These are phyloP conservation scores for Vicia faba DNA, from an alignment of 306 rosid species.

Conservation along the genomic window DNA sequence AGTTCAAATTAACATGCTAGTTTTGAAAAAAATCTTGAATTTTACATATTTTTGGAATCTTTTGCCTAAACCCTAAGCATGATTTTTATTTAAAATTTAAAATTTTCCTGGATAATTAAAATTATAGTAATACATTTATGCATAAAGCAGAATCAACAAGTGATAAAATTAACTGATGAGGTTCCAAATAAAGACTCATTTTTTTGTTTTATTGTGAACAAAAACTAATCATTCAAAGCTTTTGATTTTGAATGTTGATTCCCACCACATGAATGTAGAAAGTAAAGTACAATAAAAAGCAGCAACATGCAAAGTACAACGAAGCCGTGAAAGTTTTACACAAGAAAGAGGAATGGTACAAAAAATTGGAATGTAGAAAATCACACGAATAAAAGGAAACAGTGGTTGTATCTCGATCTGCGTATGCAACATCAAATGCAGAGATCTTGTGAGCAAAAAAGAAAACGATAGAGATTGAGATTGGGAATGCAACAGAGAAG, in stretches of 20 bases:
- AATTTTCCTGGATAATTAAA: background rate
- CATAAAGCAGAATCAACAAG: slow-evolving; percentile 21
- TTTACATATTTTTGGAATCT: background rate
- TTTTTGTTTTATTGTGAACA: background rate
- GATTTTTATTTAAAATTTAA: no score
- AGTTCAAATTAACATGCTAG: slow-evolving; percentile 11
- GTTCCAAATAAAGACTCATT: background rate
- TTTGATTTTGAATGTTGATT: background rate
- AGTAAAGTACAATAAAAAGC: slow-evolving; percentile 21
- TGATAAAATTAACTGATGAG: background rate
- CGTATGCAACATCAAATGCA: slow-evolving; percentile 33
- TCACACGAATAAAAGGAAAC: background rate
- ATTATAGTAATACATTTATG: background rate
- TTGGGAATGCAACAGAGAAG: slow-evolving; percentile 27
- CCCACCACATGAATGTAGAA: slow-evolving; percentile 1
- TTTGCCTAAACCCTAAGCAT: slow-evolving; percentile 6
- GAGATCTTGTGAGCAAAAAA: slow-evolving; percentile 40
- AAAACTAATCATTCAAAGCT: slow-evolving; percentile 5
- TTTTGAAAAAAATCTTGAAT: background rate
- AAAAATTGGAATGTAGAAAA: slow-evolving; percentile 28
- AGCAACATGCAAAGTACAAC: slow-evolving; percentile 41
- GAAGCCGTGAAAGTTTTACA: slow-evolving; percentile 29
- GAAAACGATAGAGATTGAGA: slow-evolving; percentile 16
- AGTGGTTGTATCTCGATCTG: slow-evolving; percentile 46
- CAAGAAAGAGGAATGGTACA: slow-evolving; percentile 7